These are phyloP conservation scores for Perkinsus marinus DNA, from an alignment of 169 alveolate genomes.

Conservation along the genomic window DNA sequence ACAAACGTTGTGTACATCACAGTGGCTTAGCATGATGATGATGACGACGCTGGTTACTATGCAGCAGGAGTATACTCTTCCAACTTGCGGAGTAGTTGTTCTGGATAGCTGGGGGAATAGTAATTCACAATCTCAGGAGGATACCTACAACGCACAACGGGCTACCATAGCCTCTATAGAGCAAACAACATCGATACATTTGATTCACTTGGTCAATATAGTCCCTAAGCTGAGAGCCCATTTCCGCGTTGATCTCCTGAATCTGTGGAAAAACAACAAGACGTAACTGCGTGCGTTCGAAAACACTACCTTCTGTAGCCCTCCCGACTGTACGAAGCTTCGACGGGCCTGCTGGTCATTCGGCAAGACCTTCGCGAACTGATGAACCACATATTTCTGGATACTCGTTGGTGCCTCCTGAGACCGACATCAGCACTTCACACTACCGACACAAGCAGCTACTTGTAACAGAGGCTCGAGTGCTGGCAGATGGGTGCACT, in stretches of 20 bases:
- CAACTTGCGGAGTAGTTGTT: constrained; percentile 18
- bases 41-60: neutral
- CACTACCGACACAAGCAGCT: neutral
- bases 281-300: too few species aligned
- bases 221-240: constrained; percentile 69
- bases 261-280: neutral
- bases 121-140: constrained; percentile 82
- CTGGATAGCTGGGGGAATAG: constrained; percentile 79
- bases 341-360: constrained; percentile 70
- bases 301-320: constrained; percentile 63
- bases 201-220: constrained; percentile 42
- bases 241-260: constrained; percentile 60
- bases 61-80: constrained; percentile 48
- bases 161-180: too few species aligned
- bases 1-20: too few species aligned
- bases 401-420: constrained; percentile 73
- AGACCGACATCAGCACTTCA: neutral
- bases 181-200: neutral
- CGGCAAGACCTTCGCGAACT: constrained; percentile 77
- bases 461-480: constrained; percentile 70
- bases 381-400: constrained; percentile 72
- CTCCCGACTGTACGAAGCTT: constrained; percentile 78
- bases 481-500: constrained; percentile 83
- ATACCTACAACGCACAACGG: constrained; percentile 32
- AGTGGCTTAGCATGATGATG: neutral